phyloP scores from a whole-genome alignment of 768 basidiomycete species.

The Trametes elegans region DNA sequence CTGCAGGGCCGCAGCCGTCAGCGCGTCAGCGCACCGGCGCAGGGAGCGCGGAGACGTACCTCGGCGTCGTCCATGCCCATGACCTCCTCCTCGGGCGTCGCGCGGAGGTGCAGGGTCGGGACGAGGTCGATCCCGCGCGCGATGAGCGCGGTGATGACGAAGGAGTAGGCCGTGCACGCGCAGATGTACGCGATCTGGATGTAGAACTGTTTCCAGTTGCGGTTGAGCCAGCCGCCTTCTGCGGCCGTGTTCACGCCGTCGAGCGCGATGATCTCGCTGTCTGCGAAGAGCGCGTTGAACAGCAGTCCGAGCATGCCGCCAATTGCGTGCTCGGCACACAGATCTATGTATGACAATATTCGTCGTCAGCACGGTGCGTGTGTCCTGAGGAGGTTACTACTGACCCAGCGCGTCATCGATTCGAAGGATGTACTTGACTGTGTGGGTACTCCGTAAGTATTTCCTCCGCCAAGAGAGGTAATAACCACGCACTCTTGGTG shows the following conservation, averaged over 20 bases:
- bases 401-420: conserved; percentile 81
- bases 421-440: conserved; percentile 66
- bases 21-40: not conserved
- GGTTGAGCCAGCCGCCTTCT: conserved; percentile 84
- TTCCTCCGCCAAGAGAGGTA: not conserved
- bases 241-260: conserved; percentile 65
- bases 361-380: not conserved
- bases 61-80: conserved; percentile 86
- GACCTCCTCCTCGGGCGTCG: conserved; percentile 59
- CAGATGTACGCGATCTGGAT: conserved; percentile 82
- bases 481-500: conserved; percentile 60
- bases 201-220: conserved; percentile 75
- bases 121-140: conserved; percentile 81
- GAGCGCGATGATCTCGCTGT: conserved; percentile 69
- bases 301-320: conserved; percentile 80
- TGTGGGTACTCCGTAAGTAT: conserved; percentile 14
- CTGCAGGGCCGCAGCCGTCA: conserved; percentile 41
- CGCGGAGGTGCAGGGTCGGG: conserved; percentile 72
- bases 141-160: conserved; percentile 74
- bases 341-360: conserved; percentile 48
- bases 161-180: conserved; percentile 70
- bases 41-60: conserved; percentile 38
- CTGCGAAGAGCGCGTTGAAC: conserved; percentile 85
- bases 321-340: conserved; percentile 88
- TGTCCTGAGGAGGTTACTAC: not conserved